Evolutionary conservation across 2,329 filamentous ascomycete species (phyloP), one percentile per base, ranked within the genome.

Genomic region (Exophiala bonariae): DNA sequence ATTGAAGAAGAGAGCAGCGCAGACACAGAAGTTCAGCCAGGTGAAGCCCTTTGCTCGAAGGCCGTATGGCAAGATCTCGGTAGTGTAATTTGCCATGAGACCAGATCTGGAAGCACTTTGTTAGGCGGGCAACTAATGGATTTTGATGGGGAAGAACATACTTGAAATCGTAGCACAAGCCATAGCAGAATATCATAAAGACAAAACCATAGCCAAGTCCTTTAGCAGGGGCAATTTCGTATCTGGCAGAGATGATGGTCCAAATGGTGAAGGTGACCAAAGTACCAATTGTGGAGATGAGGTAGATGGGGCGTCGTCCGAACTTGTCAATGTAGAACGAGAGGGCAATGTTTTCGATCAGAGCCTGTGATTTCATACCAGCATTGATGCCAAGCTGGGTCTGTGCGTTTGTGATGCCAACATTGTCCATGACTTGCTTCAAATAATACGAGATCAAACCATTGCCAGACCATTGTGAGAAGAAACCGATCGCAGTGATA

Each of bases 291-390:
- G 65, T 70, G 11, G 66, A 59, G 20, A 61, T 47, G n/a, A 82
- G 63, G 70, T 82, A 82, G 49, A 79, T 72, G 10, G 79, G 72
- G 33, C 80, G 75, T 36, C 79, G 74, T 50, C 78, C 79, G 53
- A 79, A 66, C 43, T 67, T 69, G 63, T 82, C 79, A 52, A 80
- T 72, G 4, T 79, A 67, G 57, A 79, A 65, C 36, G 78, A 80
- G 14, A 76, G 79, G 11, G 66, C 63, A 28, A 85, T 71, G 38
- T 80, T 79, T 34, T 83, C 72, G 42, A 78, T 68, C 10, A 86
- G 66, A 60, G 81, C 68, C 69, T 84, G 72, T 26, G 82, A 76
- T 7, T 75, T 82, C 62, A 81, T 79, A 55, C 81, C 77, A 50
- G 66, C 39, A 33, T 54, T 58, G 26, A 60, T 54, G 6, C 34